Conservation (phyloP, 495 filamentous ascomycete species). For the Podospora didyma region DNA sequence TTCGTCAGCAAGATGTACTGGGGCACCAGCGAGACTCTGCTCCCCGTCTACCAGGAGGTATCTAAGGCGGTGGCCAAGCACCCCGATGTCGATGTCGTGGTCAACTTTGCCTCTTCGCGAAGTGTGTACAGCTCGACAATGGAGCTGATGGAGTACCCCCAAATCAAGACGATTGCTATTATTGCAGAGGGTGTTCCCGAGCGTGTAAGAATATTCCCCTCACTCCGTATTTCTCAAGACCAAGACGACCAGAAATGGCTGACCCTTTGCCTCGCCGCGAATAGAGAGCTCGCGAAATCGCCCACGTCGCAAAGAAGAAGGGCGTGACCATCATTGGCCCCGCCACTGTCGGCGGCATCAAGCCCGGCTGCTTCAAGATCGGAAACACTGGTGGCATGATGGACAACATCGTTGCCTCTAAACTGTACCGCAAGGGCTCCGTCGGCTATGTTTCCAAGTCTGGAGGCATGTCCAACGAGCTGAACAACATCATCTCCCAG, state of each 20-base stretch:
- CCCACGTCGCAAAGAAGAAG: slow-evolving; percentile 93
- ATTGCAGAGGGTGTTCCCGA: slow-evolving; percentile 99
- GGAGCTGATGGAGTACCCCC: slow-evolving; percentile 96
- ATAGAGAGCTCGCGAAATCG: slow-evolving; percentile 92
- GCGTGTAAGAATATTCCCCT: slow-evolving; percentile 57
- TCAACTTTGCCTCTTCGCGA: slow-evolving; percentile 99
- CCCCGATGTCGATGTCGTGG: slow-evolving; percentile 91
- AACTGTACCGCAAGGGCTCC: slow-evolving; percentile 98
- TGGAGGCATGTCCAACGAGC: slow-evolving; percentile 99
- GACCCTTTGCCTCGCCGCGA: not conserved
- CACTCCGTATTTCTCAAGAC: not conserved
- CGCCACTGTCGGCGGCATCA: slow-evolving; percentile 98
- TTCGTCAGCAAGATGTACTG: slow-evolving; percentile 99
- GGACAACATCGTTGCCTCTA: slow-evolving; percentile 99
- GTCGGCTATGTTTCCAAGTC: slow-evolving; percentile 99
- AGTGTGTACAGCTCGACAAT: slow-evolving; percentile 97
- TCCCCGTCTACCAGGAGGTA: slow-evolving; percentile 95
- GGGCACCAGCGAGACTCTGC: slow-evolving; percentile 98
- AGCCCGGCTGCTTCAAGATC: slow-evolving; percentile 98
- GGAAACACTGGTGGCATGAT: slow-evolving; percentile 99
- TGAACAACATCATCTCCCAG: slow-evolving; percentile 98
- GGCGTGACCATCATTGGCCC: slow-evolving; percentile 98
- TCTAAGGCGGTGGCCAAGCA: slow-evolving; percentile 96
- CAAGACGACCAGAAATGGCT: not conserved
- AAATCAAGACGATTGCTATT: slow-evolving; percentile 97